A percentile compares a stretch with the other conserved stretches of the same genome.
phyloP scores from a whole-genome alignment of 208 protist genomes.

The Wallacemonas sp. region DNA sequence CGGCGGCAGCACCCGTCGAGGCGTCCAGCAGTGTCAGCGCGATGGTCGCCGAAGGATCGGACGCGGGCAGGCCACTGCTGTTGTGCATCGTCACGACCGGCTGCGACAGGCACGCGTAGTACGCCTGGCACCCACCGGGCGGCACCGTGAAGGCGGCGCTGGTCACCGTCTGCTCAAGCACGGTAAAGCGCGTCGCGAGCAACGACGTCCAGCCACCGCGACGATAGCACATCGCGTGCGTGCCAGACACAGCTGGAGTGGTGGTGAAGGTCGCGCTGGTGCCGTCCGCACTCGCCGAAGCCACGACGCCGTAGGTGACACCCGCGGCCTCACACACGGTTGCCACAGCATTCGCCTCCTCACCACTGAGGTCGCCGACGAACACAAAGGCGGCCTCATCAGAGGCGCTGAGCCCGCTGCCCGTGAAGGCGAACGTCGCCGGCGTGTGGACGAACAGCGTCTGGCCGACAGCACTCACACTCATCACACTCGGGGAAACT shows the following conservation, averaged over 20 bases:
- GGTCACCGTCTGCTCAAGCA: conserved; percentile 37
- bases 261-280: conserved; percentile 46
- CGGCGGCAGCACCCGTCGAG: conserved; percentile 23
- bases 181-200: conserved; percentile 27
- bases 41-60: conserved; percentile 42
- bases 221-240: conserved; percentile 69
- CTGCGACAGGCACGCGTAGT: conserved; percentile 49
- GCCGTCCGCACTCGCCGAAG: conserved; percentile 29
- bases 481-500: conserved; percentile 44
- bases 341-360: conserved; percentile 14
- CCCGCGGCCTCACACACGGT: conserved; percentile 27
- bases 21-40: conserved; percentile 37
- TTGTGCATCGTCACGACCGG: conserved; percentile 58
- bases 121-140: conserved; percentile 40
- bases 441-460: conserved; percentile 36
- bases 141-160: conserved; percentile 46
- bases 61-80: conserved; percentile 23
- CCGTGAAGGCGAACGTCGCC: conserved; percentile 52
- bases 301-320: conserved; percentile 32
- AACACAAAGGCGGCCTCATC: conserved; percentile 66
- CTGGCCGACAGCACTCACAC: conserved; percentile 41
- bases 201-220: conserved; percentile 18
- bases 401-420: conserved; percentile 32
- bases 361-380: conserved; percentile 7
- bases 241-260: conserved; percentile 38